Evolutionary conservation across 2,329 filamentous ascomycete species (phyloP).

Genomic region (Aureobasidium sp.): DNA sequence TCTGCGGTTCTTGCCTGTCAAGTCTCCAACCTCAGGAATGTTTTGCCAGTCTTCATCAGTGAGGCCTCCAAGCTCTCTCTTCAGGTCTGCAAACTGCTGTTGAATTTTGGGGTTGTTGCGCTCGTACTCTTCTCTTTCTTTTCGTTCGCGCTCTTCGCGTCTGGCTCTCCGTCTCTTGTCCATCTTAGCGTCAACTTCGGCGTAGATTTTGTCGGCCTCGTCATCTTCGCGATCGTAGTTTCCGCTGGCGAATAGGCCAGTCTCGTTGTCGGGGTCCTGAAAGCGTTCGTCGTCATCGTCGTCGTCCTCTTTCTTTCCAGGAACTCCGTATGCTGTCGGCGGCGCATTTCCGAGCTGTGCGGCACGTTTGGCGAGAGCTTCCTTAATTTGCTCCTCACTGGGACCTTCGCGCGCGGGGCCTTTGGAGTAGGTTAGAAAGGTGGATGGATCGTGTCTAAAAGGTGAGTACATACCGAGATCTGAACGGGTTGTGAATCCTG

Average conservation of each 20-base stretch:
- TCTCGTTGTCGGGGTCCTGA: slow-evolving; percentile 95
- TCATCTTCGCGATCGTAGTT: slow-evolving; percentile 97
- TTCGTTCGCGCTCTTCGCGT: slow-evolving; percentile 88
- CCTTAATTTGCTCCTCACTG: slow-evolving; percentile 96
- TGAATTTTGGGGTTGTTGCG: slow-evolving; percentile 96
- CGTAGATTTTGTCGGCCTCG: slow-evolving; percentile 93
- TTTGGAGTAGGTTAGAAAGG: background rate
- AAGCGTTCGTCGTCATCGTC: slow-evolving; percentile 73
- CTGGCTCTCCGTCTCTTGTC: slow-evolving; percentile 66
- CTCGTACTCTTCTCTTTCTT: slow-evolving; percentile 92
- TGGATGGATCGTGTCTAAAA: background rate
- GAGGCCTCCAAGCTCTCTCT: slow-evolving; percentile 78
- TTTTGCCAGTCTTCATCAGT: slow-evolving; percentile 96
- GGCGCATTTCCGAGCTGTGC: slow-evolving; percentile 67
- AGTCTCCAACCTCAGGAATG: slow-evolving; percentile 88
- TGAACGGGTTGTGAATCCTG: slow-evolving; percentile 93
- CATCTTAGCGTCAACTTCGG: slow-evolving; percentile 95
- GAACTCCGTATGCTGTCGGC: slow-evolving; percentile 63
- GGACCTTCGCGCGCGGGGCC: slow-evolving; percentile 92
- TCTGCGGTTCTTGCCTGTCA: slow-evolving; percentile 88
- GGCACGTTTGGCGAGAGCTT: slow-evolving; percentile 88
- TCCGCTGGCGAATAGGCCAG: slow-evolving; percentile 87
- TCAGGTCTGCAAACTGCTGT: slow-evolving; percentile 93
- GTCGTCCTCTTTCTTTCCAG: slow-evolving; percentile 61
- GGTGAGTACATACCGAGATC: slow-evolving; percentile 48